These are phyloP conservation scores for Neocatenulostroma microsporum DNA, from an alignment of 2,329 filamentous ascomycete species.

Conservation along the genomic window DNA sequence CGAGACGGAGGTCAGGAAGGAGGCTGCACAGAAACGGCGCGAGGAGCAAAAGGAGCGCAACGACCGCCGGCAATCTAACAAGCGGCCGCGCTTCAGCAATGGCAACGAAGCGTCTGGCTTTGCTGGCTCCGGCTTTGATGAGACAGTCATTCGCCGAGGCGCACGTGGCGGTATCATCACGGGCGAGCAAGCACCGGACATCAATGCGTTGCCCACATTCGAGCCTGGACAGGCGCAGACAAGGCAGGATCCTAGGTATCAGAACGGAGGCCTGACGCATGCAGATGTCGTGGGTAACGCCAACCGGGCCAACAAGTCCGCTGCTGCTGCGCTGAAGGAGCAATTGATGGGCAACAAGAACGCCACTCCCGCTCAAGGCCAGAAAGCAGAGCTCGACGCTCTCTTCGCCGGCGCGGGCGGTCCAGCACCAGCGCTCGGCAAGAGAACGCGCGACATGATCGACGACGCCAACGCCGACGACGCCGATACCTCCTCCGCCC, in stretches of 20 bases:
- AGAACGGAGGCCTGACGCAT: constrained; percentile 68
- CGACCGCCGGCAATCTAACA: constrained; percentile 31
- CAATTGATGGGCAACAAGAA: constrained; percentile 53
- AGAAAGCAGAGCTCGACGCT: constrained; percentile 24
- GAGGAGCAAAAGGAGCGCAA: constrained; percentile 60
- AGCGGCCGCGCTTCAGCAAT: constrained; percentile 24
- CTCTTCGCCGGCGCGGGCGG: constrained; percentile 24
- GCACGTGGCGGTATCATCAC: constrained; percentile 25
- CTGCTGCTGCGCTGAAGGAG: constrained; percentile 78
- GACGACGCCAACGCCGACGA: constrained; percentile 54
- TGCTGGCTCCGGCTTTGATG: constrained; percentile 23
- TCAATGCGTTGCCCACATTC: constrained; percentile 48
- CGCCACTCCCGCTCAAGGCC: constrained; percentile 21
- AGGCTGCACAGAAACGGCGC: constrained; percentile 69
- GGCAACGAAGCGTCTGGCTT: constrained; percentile 16
- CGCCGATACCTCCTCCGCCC: constrained; percentile 24
- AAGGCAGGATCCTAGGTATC: constrained; percentile 43
- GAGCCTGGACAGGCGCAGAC: constrained; percentile 48
- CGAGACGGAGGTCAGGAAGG: constrained; percentile 74
- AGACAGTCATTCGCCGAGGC: constrained; percentile 28
- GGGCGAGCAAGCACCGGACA: constrained; percentile 29
- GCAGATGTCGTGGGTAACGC: constrained; percentile 72
- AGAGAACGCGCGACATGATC: constrained; percentile 68
- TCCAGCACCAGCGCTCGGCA: constrained; percentile 51
- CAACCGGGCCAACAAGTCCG: constrained; percentile 85